A percentile compares a stretch with the other conserved stretches of the same genome.
Evolutionary conservation across 2,329 filamentous ascomycete species (phyloP).

Genomic region (Endoconidiophora polonica): DNA sequence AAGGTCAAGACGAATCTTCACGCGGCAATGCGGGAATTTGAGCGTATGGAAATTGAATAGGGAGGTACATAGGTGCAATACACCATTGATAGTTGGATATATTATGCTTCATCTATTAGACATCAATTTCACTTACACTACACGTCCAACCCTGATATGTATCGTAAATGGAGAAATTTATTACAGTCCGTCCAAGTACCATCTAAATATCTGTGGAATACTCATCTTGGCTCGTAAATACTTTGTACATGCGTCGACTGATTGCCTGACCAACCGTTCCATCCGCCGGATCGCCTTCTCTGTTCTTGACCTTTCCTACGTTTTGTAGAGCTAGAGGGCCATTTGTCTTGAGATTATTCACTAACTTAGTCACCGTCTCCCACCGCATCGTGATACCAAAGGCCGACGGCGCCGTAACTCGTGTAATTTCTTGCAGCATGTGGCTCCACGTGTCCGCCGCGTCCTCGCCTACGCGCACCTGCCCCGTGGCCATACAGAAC

Average conservation of each 20-base stretch:
- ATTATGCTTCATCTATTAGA: neutral
- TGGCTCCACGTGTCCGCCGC: conserved; percentile 50
- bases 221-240: conserved; percentile 42
- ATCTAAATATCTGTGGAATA: conserved; percentile 35
- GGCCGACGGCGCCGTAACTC: conserved; percentile 56
- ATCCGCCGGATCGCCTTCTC: conserved; percentile 38
- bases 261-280: conserved; percentile 38
- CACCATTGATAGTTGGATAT: neutral
- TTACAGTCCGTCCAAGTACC: neutral
- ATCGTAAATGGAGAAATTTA: neutral
- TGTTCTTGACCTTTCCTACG: conserved; percentile 40
- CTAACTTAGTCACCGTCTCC: conserved; percentile 37
- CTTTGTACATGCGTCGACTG: conserved; percentile 40
- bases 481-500: conserved; percentile 67
- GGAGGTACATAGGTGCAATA: neutral
- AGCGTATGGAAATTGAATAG: conserved; percentile 4
- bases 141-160: neutral
- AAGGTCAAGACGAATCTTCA: conserved; percentile 21
- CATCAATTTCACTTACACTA: no score
- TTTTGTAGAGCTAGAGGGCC: conserved; percentile 48
- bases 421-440: conserved; percentile 60
- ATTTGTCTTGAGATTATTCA: conserved; percentile 37
- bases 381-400: conserved; percentile 50
- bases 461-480: conserved; percentile 54
- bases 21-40: conserved; percentile 8